These are phyloP conservation scores for Podochytrium sp. DNA, from an alignment of 192 early-diverging fungal genomes.

Conservation along the genomic window DNA sequence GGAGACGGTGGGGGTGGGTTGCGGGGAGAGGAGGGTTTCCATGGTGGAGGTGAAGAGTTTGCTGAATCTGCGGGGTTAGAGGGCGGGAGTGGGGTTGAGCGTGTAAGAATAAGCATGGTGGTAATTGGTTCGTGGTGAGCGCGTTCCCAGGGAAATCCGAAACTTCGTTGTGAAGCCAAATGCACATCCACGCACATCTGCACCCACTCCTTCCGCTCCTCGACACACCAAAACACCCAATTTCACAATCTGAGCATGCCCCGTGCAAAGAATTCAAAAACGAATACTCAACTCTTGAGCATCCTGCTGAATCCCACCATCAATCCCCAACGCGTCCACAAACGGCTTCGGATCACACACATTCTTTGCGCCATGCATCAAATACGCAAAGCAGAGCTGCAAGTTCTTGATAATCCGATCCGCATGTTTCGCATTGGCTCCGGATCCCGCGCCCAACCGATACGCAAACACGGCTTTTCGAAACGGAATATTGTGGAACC, in stretches of 20 bases:
- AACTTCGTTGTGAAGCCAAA: not conserved
- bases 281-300: conserved; percentile 40
- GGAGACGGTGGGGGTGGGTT: not conserved
- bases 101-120: too few species aligned
- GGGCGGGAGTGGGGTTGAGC: not conserved
- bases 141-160: too few species aligned
- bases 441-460: not conserved
- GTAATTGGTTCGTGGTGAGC: too few species aligned
- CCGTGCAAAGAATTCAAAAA: too few species aligned
- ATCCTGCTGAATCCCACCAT: conserved; percentile 35
- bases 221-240: too few species aligned
- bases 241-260: too few species aligned
- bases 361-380: conserved; percentile 19
- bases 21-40: conserved; percentile 6
- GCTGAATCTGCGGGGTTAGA: conserved; percentile 18
- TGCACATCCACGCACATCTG: not conserved
- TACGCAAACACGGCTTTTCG: conserved; percentile 18
- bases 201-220: not conserved
- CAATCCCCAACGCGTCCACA: conserved; percentile 25
- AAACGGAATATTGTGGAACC: conserved; percentile 35
- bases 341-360: conserved; percentile 23
- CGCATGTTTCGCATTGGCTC: not conserved
- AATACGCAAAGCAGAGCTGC: conserved; percentile 12
- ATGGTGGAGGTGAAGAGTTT: conserved; percentile 24
- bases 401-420: conserved; percentile 18